Base-by-base conservation (phyloP, 768 basidiomycete genomes). In the Russula lepida region DNA sequence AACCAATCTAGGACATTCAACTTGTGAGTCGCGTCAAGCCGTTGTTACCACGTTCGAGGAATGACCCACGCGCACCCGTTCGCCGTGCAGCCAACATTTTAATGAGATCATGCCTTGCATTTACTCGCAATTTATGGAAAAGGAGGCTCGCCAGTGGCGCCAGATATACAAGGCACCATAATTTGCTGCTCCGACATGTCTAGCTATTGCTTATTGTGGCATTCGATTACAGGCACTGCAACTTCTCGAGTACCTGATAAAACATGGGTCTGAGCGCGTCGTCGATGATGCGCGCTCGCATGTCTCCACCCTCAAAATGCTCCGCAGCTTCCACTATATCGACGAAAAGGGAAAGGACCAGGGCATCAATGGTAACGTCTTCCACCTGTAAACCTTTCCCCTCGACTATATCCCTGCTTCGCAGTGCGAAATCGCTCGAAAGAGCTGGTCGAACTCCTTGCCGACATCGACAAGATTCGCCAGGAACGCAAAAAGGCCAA, bases 101-200 rank as follows among this genome's bases (percentile, higher is more conserved):
- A 99, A 98, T 74, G 95, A 99, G 77, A 93, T 98, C 71, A 98
- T 99, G 94, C 95, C 97, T 4, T 85, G 84, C 69, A 97, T 98
- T 67, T 98, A 97, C 73, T 81, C 85, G 9, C 84, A 92, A 28
- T 97, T 95, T 73, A 95, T 95, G 86, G 92, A 98, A 74, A 98
- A 98, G 75, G 97, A 99, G 74, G 97, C 97, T 0, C 79, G 89
- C 23, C 92, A 99, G 71, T 99, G 97, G 97, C 81, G 97, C 37
- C 94, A 99, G 73, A 98, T 99, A 60, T 99, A 99, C 82, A 99
- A 99, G 80, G 92, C 85, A 76, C 47, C 35, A 30, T 47, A 17
- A 35, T 19, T 11, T 28, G 25, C 44, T 15, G 2, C 15, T 13
- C 8, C 28, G 8, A 8, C 53, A 51, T 27, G 27, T 21, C 57